phyloP scores from a whole-genome alignment of 2,329 filamentous ascomycete genomes.

The Colletotrichum plurivorum region DNA sequence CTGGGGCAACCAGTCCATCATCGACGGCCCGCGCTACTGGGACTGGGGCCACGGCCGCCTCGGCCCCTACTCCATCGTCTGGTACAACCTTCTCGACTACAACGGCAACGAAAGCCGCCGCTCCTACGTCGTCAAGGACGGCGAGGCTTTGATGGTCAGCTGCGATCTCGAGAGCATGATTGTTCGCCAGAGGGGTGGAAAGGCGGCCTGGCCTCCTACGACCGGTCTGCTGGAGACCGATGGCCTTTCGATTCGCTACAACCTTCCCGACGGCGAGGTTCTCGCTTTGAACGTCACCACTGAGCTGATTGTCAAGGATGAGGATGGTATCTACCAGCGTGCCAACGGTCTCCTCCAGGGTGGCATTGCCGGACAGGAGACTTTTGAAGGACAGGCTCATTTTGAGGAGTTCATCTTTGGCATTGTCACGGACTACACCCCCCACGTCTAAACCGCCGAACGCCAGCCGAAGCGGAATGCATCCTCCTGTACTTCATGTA shows the following conservation, averaged over 20 bases:
- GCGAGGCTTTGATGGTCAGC: constrained; percentile 44
- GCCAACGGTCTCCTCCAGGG: background rate
- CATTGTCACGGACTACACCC: no score
- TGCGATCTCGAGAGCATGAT: constrained; percentile 44
- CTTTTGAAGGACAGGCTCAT: background rate
- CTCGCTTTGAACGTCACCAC: background rate
- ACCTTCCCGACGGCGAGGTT: background rate
- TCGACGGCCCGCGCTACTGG: constrained; percentile 44
- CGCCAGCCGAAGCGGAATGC: no score
- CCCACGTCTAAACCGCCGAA: no score
- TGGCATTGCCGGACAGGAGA: constrained; percentile 1
- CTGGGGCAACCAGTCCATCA: constrained; percentile 53
- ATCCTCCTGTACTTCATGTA: no score
- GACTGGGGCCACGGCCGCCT: constrained; percentile 62
- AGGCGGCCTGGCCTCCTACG: constrained; percentile 7
- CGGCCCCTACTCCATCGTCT: constrained; percentile 59
- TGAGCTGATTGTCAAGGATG: constrained; percentile 3
- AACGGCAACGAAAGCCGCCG: no score
- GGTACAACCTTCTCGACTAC: constrained; percentile 54
- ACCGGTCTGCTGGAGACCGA: background rate
- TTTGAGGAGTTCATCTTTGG: background rate
- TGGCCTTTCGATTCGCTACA: background rate
- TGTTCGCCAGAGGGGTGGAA: constrained; percentile 40
- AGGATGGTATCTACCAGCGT: background rate
- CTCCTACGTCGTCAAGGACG: constrained; percentile 49